Evolutionary conservation across 192 early-diverging fungal genomes (phyloP).

Genomic region (Coemansia sp.): DNA sequence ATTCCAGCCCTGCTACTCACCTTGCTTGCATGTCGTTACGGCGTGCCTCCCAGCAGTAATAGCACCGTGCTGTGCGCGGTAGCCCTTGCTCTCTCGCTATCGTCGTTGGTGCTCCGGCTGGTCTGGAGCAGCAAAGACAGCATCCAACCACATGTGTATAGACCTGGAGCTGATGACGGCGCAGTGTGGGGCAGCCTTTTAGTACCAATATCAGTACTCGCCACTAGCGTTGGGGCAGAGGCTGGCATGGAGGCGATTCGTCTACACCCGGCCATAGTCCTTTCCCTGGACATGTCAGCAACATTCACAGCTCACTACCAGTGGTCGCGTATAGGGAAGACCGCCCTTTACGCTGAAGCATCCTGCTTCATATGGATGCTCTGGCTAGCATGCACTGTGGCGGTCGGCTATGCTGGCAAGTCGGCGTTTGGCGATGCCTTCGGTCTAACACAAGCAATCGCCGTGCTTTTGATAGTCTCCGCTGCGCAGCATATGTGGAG

Average conservation of each 20-base stretch:
- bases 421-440: not conserved
- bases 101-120: slow-evolving; percentile 10
- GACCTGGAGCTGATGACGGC: slow-evolving; percentile 35
- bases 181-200: slow-evolving; percentile 33
- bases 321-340: not conserved
- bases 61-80: not conserved
- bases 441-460: not conserved
- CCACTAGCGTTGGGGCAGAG: slow-evolving; percentile 1
- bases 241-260: not conserved
- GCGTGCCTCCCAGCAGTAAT: slow-evolving; percentile 8
- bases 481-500: not conserved
- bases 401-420: not conserved
- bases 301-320: slow-evolving; percentile 12
- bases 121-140: not conserved
- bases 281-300: slow-evolving; percentile 12
- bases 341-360: not conserved
- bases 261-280: not conserved
- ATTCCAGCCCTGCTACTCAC: slow-evolving; percentile 26
- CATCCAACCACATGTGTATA: slow-evolving; percentile 10
- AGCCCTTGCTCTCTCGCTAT: not conserved
- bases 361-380: slow-evolving; percentile 1
- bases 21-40: slow-evolving; percentile 3
- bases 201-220: slow-evolving; percentile 37
- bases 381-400: not conserved
- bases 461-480: not conserved